Evolutionary conservation across 106 monocot species (phyloP).

Genomic region (Chionographis japonica): DNA sequence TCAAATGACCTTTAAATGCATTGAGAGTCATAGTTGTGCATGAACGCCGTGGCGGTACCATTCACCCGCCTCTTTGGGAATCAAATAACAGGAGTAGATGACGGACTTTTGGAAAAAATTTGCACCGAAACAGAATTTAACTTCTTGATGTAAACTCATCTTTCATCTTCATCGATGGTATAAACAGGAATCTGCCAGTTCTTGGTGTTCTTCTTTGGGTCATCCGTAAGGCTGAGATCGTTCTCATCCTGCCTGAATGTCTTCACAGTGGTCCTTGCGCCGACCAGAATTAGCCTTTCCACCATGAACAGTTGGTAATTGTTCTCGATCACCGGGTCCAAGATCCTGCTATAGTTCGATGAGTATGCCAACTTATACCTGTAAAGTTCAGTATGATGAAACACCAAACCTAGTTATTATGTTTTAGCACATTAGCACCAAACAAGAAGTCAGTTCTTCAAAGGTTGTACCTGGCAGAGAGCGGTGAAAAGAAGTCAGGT

Average conservation of each 20-base stretch:
- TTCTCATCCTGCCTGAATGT: conserved; percentile 74
- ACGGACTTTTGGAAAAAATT: too few species aligned
- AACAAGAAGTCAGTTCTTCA: not conserved
- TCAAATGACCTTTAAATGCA: too few species aligned
- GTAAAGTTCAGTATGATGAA: not conserved
- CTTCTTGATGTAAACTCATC: not conserved
- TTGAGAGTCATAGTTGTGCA: too few species aligned
- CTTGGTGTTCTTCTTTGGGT: conserved; percentile 91
- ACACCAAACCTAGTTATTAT: too few species aligned
- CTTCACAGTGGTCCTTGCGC: conserved; percentile 70
- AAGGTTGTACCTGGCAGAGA: conserved; percentile 49
- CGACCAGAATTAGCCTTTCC: conserved; percentile 71
- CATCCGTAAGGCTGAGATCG: conserved; percentile 82
- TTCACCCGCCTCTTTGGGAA: too few species aligned
- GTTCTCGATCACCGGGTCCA: conserved; percentile 80
- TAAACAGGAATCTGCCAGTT: conserved; percentile 82
- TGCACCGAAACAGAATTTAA: too few species aligned
- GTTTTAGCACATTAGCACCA: too few species aligned
- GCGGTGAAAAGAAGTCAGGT: conserved; percentile 79
- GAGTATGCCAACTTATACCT: conserved; percentile 89
- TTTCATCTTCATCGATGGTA: conserved; percentile 31
- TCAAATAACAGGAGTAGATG: too few species aligned
- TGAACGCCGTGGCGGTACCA: too few species aligned
- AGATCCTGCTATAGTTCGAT: conserved; percentile 67
- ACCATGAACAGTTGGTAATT: conserved; percentile 97